These are phyloP conservation scores for Sugiyamaella floridensis DNA, from an alignment of 805 yeast genomes.

Conservation along the genomic window DNA sequence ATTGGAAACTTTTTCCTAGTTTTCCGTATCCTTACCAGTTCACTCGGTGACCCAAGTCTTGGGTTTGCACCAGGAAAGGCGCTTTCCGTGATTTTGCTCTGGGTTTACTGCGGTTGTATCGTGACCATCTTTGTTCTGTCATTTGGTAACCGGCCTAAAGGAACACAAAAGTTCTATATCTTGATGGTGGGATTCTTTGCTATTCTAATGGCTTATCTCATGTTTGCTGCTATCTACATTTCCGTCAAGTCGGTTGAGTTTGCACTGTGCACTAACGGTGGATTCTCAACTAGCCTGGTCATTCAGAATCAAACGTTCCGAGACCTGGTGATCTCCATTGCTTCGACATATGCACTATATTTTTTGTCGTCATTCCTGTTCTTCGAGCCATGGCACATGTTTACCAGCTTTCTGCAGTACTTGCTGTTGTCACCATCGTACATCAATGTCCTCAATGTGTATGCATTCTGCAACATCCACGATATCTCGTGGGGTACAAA, in stretches of 20 bases:
- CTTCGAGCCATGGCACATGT: constrained; percentile 88
- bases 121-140: constrained; percentile 83
- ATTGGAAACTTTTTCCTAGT: constrained; percentile 85
- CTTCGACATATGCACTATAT: constrained; percentile 77
- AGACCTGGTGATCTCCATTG: constrained; percentile 78
- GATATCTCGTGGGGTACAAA: constrained; percentile 98
- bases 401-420: constrained; percentile 81
- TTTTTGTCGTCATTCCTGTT: constrained; percentile 71
- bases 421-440: constrained; percentile 80
- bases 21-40: constrained; percentile 76
- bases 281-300: constrained; percentile 38
- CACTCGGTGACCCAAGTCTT: constrained; percentile 58
- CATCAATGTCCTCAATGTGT: constrained; percentile 83
- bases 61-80: constrained; percentile 68
- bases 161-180: constrained; percentile 72
- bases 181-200: constrained; percentile 77
- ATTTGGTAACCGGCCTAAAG: constrained; percentile 90
- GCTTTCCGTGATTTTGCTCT: constrained; percentile 68
- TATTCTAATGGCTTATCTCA: constrained; percentile 77
- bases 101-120: constrained; percentile 77
- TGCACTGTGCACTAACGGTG: constrained; percentile 39
- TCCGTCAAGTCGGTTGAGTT: constrained; percentile 64
- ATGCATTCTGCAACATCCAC: constrained; percentile 93
- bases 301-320: constrained; percentile 68
- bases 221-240: constrained; percentile 79